These are phyloP conservation scores for Fusarium sp. DNA, from an alignment of 2,329 filamentous ascomycete species.

Conservation along the genomic window DNA sequence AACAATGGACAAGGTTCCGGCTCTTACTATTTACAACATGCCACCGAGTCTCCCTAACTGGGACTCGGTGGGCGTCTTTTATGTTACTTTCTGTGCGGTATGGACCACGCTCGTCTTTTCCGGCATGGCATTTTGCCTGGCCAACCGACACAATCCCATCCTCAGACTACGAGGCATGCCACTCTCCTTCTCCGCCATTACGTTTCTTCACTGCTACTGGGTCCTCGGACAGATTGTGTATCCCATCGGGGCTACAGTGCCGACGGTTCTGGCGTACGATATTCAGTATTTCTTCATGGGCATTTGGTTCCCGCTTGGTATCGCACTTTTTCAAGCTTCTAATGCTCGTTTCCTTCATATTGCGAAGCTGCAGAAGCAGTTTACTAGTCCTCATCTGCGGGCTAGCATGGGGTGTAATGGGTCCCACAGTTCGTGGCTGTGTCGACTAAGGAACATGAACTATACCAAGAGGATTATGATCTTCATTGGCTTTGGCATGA, in stretches of 20 bases:
- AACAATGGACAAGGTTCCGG: conserved; percentile 6
- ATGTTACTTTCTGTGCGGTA: conserved; percentile 4
- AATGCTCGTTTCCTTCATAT: conserved; percentile 70
- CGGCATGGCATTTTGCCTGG: conserved; percentile 55
- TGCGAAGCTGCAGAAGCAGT: conserved; percentile 61
- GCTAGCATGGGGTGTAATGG: background rate
- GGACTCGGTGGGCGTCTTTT: conserved; percentile 14
- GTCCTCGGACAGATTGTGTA: conserved; percentile 54
- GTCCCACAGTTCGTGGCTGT: conserved; percentile 28
- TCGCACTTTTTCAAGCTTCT: conserved; percentile 74
- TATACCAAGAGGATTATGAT: conserved; percentile 60
- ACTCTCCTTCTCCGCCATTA: conserved; percentile 55
- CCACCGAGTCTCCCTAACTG: conserved; percentile 7
- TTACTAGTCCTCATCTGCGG: conserved; percentile 21
- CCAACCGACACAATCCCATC: conserved; percentile 51
- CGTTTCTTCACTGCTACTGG: conserved; percentile 57
- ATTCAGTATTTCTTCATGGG: conserved; percentile 73
- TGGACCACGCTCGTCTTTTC: conserved; percentile 21
- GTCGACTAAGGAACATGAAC: conserved; percentile 49
- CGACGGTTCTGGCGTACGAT: conserved; percentile 56
- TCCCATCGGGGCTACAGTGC: conserved; percentile 51
- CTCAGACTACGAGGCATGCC: conserved; percentile 55
- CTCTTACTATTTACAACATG: conserved; percentile 9
- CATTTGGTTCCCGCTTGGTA: conserved; percentile 71
- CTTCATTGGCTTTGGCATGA: conserved; percentile 66